Evolutionary conservation across 1,139 yeast species (phyloP), one percentile per base, ranked within the genome.

Genomic region (Geotrichum candidum): DNA sequence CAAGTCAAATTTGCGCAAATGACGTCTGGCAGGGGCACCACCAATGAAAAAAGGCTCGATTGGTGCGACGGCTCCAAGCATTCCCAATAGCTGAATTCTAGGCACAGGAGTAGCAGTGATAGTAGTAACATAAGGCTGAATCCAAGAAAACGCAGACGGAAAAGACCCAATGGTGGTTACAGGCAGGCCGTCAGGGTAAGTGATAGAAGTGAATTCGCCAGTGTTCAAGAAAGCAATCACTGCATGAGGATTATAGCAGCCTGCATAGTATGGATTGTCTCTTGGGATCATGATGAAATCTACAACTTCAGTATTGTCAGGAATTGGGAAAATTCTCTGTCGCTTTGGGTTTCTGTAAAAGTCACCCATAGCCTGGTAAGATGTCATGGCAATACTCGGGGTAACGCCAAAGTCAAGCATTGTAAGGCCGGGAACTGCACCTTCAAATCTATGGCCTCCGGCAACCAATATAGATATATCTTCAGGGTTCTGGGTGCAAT

Each of bases 401-500:
- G 96, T 90, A 31, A 80, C 79, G 1, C 97, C 97, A 69, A 90
- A 88, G 66, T 90, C 90, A 64, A 92, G 76, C 61, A 87, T 77
- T 6, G 85, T 82, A 10, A 92, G 69, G 38, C 84, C 83, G 66
- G 83, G 84, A 45, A 77, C 73, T 0, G 85, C 85, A 10, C 79
- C 77, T 9, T 71, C 71, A 27, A 74, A 73, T 1, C 80, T 68
- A 67, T 83, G 86, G 25, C 91, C 94, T 13, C 96, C 96, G 27
- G 86, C 82, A 3, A 92, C 78, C 27, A 92, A 70, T 27, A 91
- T 73, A 2, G 88, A 83, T 0, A 98, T 90, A 56, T 83, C 81
- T 69, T 91, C 97, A 0, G 96, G 92, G 68, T 89, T 88, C 10
- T 79, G 77, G n/a, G 84, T 86, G 69, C 96, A 87, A 2, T 88